phyloP scores from a whole-genome alignment of 768 basidiomycete genomes.

The Clitopilus hobsonii region DNA sequence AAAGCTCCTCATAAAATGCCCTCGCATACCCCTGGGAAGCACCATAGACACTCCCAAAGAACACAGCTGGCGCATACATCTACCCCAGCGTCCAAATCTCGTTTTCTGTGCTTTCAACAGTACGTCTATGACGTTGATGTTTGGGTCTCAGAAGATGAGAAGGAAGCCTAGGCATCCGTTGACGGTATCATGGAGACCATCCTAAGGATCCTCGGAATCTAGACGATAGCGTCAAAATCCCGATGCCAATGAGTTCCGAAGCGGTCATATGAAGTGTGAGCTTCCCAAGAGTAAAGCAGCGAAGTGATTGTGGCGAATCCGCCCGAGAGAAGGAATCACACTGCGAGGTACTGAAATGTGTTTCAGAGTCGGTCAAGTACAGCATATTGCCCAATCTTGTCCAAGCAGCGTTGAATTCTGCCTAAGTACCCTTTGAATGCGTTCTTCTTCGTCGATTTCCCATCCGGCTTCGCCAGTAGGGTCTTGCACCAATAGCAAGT shows the following conservation, averaged over 20 bases:
- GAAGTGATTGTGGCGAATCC: constrained; percentile 92
- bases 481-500: constrained; percentile 54
- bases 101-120: constrained; percentile 2
- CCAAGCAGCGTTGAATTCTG: constrained; percentile 72
- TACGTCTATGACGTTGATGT: constrained; percentile 11
- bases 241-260: constrained; percentile 73
- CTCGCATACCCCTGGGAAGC: constrained; percentile 90
- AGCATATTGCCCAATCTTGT: constrained; percentile 71
- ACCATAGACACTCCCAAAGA: constrained; percentile 83
- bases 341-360: constrained; percentile 85
- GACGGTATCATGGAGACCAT: constrained; percentile 64
- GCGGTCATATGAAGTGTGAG: constrained; percentile 80
- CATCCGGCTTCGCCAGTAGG: constrained; percentile 12
- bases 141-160: constrained; percentile 41
- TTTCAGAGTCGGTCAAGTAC: constrained; percentile 60
- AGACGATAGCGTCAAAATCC: constrained; percentile 67
- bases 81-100: constrained; percentile 72
- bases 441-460: neutral
- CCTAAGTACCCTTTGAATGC: constrained; percentile 20
- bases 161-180: constrained; percentile 81
- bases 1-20: constrained; percentile 80
- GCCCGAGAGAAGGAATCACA: constrained; percentile 94
- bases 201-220: constrained; percentile 82
- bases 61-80: constrained; percentile 80
- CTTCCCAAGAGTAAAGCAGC: constrained; percentile 92